Evolutionary conservation across 2,329 filamentous ascomycete genomes (phyloP).

Genomic region (Pleomassaria siparia): DNA sequence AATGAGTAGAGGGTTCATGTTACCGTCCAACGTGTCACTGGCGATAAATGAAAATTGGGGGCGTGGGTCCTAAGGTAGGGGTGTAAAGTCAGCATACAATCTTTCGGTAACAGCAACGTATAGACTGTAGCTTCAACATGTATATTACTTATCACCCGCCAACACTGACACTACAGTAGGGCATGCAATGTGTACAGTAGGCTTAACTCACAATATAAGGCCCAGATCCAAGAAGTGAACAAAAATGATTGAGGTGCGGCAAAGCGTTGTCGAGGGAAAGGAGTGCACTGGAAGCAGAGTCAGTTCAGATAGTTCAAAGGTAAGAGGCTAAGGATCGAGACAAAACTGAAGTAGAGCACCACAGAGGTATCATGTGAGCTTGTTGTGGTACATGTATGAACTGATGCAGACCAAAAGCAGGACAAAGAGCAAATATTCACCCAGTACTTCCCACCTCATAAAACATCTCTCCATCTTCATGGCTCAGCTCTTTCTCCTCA

Average conservation of each 20-base stretch:
- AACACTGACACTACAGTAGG: no score
- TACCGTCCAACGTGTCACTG: slow-evolving; percentile 37
- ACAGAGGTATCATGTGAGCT: not conserved
- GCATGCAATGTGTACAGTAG: no score
- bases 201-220: no score
- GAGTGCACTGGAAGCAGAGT: slow-evolving; percentile 54
- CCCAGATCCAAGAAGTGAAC: slow-evolving; percentile 58
- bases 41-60: slow-evolving; percentile 66
- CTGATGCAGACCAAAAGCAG: not conserved
- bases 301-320: not conserved
- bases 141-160: no score
- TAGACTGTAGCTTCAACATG: no score
- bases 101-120: no score
- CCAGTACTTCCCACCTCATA: slow-evolving; percentile 28
- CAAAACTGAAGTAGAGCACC: not conserved
- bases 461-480: slow-evolving; percentile 45
- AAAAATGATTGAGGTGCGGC: slow-evolving; percentile 81
- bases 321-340: not conserved
- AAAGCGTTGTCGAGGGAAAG: slow-evolving; percentile 74
- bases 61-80: no score
- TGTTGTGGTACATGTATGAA: not conserved
- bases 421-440: slow-evolving; percentile 20
- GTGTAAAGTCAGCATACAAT: no score
- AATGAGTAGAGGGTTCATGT: slow-evolving; percentile 44
- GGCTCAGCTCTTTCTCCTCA: slow-evolving; percentile 49